Conservation (phyloP, 2,329 filamentous ascomycete genomes). For the Rachicladosporium sp. region DNA sequence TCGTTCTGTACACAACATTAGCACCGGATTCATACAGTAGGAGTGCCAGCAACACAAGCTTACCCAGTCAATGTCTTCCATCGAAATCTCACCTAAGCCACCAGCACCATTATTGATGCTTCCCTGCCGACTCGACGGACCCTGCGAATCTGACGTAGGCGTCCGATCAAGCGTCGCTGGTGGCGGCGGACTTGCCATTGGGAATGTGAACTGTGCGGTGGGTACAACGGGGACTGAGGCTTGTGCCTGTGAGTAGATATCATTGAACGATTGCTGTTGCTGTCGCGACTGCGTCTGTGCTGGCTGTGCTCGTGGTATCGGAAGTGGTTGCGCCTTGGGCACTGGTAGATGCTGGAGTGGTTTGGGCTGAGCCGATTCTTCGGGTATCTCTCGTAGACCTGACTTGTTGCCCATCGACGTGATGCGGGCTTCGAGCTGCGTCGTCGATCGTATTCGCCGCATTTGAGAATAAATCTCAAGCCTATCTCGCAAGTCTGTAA, state of each 20-base stretch:
- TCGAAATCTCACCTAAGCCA: constrained; percentile 21
- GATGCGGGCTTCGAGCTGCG: constrained; percentile 19
- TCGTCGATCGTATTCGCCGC: constrained; percentile 35
- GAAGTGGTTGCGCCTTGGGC: too few species aligned
- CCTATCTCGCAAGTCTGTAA: constrained; percentile 51
- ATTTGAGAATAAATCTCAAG: constrained; percentile 47
- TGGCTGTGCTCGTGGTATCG: too few species aligned
- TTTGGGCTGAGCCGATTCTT: too few species aligned
- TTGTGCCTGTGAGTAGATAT: too few species aligned
- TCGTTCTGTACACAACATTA: constrained; percentile 25
- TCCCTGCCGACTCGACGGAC: neutral
- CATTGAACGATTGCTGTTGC: too few species aligned
- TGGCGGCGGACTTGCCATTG: too few species aligned
- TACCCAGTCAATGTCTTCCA: constrained; percentile 55
- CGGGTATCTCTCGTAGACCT: constrained; percentile 1
- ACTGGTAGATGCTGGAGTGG: too few species aligned
- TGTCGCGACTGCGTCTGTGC: too few species aligned
- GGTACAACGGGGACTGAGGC: too few species aligned
- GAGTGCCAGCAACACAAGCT: constrained; percentile 19
- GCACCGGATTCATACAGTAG: too few species aligned
- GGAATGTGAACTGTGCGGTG: too few species aligned
- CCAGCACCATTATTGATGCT: constrained; percentile 4
- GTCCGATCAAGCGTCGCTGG: neutral
- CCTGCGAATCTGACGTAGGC: neutral
- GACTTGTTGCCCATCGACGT: constrained; percentile 4